Percentiles rank a stretch among this genome's conserved stretches.
phyloP scores from a whole-genome alignment of 768 basidiomycete species.

The Mrakia gelida region DNA sequence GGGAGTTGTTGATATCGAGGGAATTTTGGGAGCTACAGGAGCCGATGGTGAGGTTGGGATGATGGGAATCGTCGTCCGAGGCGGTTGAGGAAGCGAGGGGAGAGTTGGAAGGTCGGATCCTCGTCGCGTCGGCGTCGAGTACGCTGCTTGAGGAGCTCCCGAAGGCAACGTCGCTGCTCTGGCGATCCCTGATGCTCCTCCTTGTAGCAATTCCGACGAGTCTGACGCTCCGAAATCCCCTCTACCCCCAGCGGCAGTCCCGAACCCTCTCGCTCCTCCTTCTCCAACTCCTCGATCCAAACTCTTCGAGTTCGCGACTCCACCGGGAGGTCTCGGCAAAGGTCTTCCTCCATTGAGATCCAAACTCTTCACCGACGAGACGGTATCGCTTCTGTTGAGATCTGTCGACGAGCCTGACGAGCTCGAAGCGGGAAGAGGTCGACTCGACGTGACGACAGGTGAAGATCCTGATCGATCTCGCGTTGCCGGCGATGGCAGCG shows the following conservation, averaged over 20 bases:
- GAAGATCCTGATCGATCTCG: background rate
- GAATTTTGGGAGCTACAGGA: background rate
- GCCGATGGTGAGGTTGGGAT: background rate
- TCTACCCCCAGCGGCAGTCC: background rate
- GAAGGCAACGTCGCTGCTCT: conserved; percentile 6
- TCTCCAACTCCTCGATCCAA: conserved; percentile 26
- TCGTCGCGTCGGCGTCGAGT: background rate
- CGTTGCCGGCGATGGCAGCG: background rate
- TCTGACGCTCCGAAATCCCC: background rate
- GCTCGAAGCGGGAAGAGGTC: background rate
- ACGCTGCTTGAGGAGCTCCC: background rate
- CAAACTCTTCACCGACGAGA: conserved; percentile 3
- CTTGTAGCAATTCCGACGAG: background rate
- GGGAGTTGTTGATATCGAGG: background rate
- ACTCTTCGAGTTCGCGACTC: conserved; percentile 23
- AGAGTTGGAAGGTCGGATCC: background rate
- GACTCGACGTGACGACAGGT: background rate
- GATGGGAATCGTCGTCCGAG: background rate
- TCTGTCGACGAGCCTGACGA: conserved; percentile 1
- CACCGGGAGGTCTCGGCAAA: conserved; percentile 15
- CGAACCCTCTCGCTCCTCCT: background rate
- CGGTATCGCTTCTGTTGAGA: conserved; percentile 7
- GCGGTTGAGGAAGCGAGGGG: background rate
- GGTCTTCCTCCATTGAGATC: conserved; percentile 13
- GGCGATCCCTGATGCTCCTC: conserved; percentile 13